Evolutionary conservation across 2,329 filamentous ascomycete species (phyloP).

Genomic region (Aspergillus terreus): DNA sequence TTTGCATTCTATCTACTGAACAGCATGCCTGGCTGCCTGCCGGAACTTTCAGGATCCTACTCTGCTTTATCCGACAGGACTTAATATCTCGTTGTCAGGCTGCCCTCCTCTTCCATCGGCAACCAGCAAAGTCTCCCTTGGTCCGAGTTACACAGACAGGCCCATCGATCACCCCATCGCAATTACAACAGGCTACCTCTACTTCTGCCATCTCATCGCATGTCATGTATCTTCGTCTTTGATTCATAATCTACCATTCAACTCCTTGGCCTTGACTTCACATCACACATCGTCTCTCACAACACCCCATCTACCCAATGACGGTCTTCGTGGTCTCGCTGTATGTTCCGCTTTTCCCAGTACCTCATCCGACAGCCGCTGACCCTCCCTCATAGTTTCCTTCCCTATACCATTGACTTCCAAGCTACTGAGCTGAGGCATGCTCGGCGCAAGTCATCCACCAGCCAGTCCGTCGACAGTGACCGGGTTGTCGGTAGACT

Average conservation of each 20-base stretch:
- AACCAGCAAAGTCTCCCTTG: conserved; percentile 5
- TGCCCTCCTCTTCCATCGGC: conserved; percentile 2
- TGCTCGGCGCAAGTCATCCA: conserved; percentile 20
- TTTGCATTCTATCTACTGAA: conserved; percentile 5
- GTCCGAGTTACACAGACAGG: conserved; percentile 6
- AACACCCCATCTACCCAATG: conserved; percentile 17
- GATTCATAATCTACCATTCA: neutral
- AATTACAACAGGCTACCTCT: neutral
- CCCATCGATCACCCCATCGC: neutral
- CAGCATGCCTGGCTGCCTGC: conserved; percentile 11
- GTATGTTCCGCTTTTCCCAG: conserved; percentile 17
- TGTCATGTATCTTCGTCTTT: neutral
- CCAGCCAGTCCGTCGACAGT: conserved; percentile 19
- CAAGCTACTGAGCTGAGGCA: conserved; percentile 20
- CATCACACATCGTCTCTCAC: neutral
- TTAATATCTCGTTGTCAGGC: conserved; percentile 5
- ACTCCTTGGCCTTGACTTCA: neutral
- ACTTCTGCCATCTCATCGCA: neutral
- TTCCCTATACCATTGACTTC: conserved; percentile 37
- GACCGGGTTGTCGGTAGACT: conserved; percentile 23
- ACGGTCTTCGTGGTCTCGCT: conserved; percentile 34
- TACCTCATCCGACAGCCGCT: neutral
- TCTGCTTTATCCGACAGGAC: conserved; percentile 6
- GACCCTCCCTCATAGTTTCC: conserved; percentile 23
- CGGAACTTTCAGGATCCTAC: conserved; percentile 12